phyloP scores from a whole-genome alignment of 495 filamentous ascomycete species.

The Amniculicola lignicola region DNA sequence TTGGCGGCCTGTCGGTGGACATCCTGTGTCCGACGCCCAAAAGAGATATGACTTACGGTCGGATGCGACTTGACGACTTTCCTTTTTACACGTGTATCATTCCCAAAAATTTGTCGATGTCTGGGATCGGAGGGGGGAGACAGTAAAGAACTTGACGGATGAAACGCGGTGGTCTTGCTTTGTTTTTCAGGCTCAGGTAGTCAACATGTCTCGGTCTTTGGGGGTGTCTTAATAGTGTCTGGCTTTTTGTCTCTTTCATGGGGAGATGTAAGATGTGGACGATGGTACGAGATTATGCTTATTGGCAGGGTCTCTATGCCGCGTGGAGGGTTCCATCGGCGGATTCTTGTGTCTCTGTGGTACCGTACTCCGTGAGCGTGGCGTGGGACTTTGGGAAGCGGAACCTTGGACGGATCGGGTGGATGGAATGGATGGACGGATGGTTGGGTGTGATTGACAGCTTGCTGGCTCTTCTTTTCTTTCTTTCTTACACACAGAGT shows the following conservation, averaged over 20 bases:
- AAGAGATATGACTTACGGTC: constrained; percentile 16
- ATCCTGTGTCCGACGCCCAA: neutral
- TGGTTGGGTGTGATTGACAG: too few species aligned
- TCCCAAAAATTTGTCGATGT: constrained; percentile 10
- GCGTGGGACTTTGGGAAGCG: too few species aligned
- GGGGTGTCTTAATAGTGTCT: neutral
- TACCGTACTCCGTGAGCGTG: too few species aligned
- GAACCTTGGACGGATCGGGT: too few species aligned
- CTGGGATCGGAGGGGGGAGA: neutral
- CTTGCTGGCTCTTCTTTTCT: too few species aligned
- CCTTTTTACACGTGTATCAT: constrained; percentile 1
- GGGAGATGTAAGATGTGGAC: too few species aligned
- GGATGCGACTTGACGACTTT: constrained; percentile 1
- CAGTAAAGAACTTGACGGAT: neutral
- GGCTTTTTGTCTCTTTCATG: neutral
- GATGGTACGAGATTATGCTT: too few species aligned
- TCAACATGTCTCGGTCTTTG: neutral
- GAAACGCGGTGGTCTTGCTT: constrained; percentile 6
- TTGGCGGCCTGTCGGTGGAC: constrained; percentile 11
- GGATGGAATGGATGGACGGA: too few species aligned
- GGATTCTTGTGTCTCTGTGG: too few species aligned
- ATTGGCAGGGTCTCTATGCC: too few species aligned
- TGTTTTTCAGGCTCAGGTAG: neutral
- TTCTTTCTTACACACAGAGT: too few species aligned
- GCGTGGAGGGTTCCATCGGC: too few species aligned